Percentiles rank a stretch among this genome's conserved stretches.
Conservation (phyloP, 1,284 basidiomycete species). For the Malassezia sp. region DNA sequence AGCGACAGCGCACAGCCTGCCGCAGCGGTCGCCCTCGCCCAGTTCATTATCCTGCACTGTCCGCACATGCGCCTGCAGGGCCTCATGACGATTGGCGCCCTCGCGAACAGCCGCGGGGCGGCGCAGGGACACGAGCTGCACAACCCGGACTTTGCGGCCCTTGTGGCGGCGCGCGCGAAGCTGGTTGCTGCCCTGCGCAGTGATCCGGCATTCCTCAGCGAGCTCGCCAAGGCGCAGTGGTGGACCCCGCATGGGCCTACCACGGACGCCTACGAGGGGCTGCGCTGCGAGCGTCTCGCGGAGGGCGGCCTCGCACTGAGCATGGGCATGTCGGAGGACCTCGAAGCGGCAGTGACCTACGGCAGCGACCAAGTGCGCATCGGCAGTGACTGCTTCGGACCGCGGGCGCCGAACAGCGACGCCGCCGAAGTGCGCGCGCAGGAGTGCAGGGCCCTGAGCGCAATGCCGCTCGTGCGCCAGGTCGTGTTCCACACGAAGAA, state of each 20-base stretch:
- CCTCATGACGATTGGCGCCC: conserved; percentile 90
- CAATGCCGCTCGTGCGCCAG: conserved; percentile 26
- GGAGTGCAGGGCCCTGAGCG: not conserved
- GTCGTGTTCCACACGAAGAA: conserved; percentile 45
- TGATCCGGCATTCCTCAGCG: not conserved
- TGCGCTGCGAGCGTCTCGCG: conserved; percentile 31
- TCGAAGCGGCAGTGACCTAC: conserved; percentile 68
- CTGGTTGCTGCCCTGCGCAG: conserved; percentile 50
- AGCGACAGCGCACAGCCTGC: conserved; percentile 22
- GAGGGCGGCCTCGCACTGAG: conserved; percentile 63
- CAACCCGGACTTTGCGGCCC: conserved; percentile 70
- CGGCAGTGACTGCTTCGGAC: conserved; percentile 81
- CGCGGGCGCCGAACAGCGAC: conserved; percentile 17
- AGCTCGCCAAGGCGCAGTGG: not conserved
- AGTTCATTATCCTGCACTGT: conserved; percentile 62
- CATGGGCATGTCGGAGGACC: conserved; percentile 98
- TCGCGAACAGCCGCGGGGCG: conserved; percentile 24
- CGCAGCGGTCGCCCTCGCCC: conserved; percentile 57
- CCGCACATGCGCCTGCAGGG: conserved; percentile 66
- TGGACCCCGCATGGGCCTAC: conserved; percentile 11
- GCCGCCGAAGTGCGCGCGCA: conserved; percentile 8
- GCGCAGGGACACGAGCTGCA: conserved; percentile 34
- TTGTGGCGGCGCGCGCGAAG: conserved; percentile 57
- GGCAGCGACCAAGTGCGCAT: conserved; percentile 83
- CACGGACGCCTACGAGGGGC: conserved; percentile 17